Evolutionary conservation across 352 stramenopile genomes (phyloP).

Genomic region (Pythium chondricola): DNA sequence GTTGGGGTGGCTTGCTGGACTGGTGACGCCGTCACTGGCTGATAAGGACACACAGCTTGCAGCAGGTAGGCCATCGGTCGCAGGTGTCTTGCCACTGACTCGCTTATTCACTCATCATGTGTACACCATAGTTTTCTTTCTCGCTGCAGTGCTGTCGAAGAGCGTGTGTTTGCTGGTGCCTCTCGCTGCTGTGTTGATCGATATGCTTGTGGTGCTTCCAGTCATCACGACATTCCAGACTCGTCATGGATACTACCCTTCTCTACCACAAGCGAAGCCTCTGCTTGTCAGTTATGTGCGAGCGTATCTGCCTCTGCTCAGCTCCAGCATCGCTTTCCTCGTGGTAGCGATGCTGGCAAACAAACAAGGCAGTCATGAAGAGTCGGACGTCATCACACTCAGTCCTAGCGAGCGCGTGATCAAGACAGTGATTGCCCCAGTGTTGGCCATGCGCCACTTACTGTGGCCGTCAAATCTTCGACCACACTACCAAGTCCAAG

Average conservation of each 20-base stretch:
- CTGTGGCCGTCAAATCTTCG: constrained; percentile 45
- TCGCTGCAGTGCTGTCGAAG: constrained; percentile 45
- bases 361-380: constrained; percentile 21
- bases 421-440: constrained; percentile 34
- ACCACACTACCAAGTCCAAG: constrained; percentile 45
- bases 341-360: constrained; percentile 44
- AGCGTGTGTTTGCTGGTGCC: constrained; percentile 41
- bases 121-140: constrained; percentile 24
- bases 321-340: constrained; percentile 22
- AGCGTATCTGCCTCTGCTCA: constrained; percentile 23
- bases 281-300: constrained; percentile 12
- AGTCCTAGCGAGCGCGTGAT: constrained; percentile 30
- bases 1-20: constrained; percentile 3
- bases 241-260: constrained; percentile 3
- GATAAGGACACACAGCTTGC: constrained; percentile 10
- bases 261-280: background rate
- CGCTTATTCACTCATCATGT: constrained; percentile 8
- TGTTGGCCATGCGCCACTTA: constrained; percentile 29
- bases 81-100: constrained; percentile 1
- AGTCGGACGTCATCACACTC: constrained; percentile 39
- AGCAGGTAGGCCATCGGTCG: constrained; percentile 26
- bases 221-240: constrained; percentile 1
- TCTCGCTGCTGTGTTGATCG: constrained; percentile 29
- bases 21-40: background rate
- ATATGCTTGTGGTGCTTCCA: constrained; percentile 22